Evolutionary conservation across 2,329 filamentous ascomycete species (phyloP).

Genomic region (Periconia macrospinosa): DNA sequence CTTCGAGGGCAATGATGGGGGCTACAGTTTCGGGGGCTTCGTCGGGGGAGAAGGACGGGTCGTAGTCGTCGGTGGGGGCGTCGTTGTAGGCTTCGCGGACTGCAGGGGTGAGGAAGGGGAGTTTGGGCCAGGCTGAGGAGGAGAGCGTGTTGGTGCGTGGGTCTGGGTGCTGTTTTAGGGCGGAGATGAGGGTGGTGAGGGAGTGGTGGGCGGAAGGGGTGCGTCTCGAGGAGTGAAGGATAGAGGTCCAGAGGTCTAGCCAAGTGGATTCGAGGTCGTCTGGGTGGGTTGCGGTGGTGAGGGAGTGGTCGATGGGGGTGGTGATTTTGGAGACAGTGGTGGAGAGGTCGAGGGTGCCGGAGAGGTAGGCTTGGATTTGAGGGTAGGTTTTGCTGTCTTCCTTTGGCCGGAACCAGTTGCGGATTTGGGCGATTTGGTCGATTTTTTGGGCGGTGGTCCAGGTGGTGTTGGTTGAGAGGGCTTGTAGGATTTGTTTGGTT

Average conservation of each 20-base stretch:
- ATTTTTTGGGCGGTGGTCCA: constrained; percentile 24
- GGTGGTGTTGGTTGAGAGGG: constrained; percentile 16
- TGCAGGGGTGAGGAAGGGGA: constrained; percentile 27
- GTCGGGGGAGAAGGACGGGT: constrained; percentile 9
- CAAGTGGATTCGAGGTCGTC: constrained; percentile 21
- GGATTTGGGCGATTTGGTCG: constrained; percentile 32
- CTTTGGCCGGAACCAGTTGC: constrained; percentile 32
- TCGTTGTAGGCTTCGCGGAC: constrained; percentile 37
- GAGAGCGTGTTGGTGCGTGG: constrained; percentile 1
- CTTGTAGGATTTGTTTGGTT: constrained; percentile 15
- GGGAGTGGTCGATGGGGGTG: constrained; percentile 28
- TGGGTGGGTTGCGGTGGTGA: constrained; percentile 6
- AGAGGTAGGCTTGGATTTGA: constrained; percentile 25
- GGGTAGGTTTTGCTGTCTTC: constrained; percentile 25
- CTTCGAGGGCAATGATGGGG: constrained; percentile 24
- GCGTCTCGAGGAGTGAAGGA: constrained; percentile 34
- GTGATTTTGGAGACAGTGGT: constrained; percentile 21
- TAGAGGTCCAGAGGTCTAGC: constrained; percentile 32
- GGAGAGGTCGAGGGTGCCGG: constrained; percentile 14
- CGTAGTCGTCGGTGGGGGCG: constrained; percentile 12
- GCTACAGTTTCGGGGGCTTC: constrained; percentile 6
- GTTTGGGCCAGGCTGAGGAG: constrained; percentile 4
- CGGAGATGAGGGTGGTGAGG: constrained; percentile 23
- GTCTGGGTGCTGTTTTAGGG: constrained; percentile 28
- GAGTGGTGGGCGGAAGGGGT: constrained; percentile 22